Base-by-base conservation (phyloP, 2,329 filamentous ascomycete genomes). In the Alternaria consortialis region DNA sequence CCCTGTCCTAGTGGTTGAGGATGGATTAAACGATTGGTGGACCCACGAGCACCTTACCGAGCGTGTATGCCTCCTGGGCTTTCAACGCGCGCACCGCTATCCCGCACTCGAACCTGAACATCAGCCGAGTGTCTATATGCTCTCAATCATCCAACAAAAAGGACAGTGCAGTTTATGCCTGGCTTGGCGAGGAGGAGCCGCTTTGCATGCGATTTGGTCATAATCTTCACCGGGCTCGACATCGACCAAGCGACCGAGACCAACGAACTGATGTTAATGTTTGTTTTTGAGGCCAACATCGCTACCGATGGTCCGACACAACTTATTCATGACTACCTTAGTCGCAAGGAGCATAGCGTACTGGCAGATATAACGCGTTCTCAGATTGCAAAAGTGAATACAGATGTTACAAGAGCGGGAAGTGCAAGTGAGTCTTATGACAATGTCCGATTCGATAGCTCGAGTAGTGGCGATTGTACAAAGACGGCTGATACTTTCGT, bases 21-120 rank as follows among this genome's bases (percentile, higher is more conserved):
- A 55, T 23, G 63, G 32, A 11, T 32, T 69, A 34, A 66, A 69
- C 29, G 63, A 66, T 44, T 69, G 65, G 65, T 69, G 61, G 63
- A 68, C 65, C 2, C 62, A 66, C 43, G 65, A 69, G 47, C 67
- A 68, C 31, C 54, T 69, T 5, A 61, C 56, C 31, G 67, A 69
- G 57, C 63, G 65, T 13, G 54, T 66, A 12, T 34, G 47, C 11
- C 57, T 68, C 23, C 63, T 56, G 27, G 66, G 65, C n/a, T 66
- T 69, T 17, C 39, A 52, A 34, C 57, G 59, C 25, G 67, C 67
- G 39, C 56, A 53, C 43, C 58, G 65, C 9, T 68, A 66, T 36
- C 58, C 47, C 40, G 31, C 48, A 20, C 17, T 54, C 20, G 3
- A 43, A 12, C n/a, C 17, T 3, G n/a, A 55, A 13, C 23, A 15